Percentiles rank a stretch among this genome's conserved stretches.
Conservation (phyloP, 2,329 filamentous ascomycete genomes). For the Venturia pyrina region DNA sequence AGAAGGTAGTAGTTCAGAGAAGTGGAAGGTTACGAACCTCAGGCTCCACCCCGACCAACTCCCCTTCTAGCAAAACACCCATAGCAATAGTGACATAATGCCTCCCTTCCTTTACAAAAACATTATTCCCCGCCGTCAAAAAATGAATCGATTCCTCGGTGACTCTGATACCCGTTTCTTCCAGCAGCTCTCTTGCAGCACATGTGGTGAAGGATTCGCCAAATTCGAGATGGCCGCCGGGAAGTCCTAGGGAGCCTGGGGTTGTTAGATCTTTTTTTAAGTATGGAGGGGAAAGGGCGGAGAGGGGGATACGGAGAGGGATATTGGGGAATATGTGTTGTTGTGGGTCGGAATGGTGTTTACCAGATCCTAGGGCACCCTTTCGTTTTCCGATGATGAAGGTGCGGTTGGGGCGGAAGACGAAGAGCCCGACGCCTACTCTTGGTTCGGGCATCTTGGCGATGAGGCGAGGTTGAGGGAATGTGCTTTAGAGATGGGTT, state of each 20-base stretch:
- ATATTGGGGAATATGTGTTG: no score
- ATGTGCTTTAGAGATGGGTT: not conserved
- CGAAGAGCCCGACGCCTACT: slow-evolving; percentile 36
- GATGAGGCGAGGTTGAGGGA: not conserved
- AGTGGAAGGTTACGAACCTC: slow-evolving; percentile 34
- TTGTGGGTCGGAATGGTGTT: not conserved
- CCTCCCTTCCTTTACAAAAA: slow-evolving; percentile 49
- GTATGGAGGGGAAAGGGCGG: not conserved
- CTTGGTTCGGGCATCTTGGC: slow-evolving; percentile 1
- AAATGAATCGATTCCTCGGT: not conserved
- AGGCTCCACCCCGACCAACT: slow-evolving; percentile 30
- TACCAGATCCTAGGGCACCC: slow-evolving; percentile 38
- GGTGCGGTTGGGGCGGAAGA: slow-evolving; percentile 33
- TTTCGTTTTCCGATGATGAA: slow-evolving; percentile 39
- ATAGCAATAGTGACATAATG: slow-evolving; percentile 72
- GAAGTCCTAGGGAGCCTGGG: slow-evolving; percentile 54
- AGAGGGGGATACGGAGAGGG: no score
- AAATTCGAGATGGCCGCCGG: slow-evolving; percentile 66
- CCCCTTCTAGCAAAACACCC: slow-evolving; percentile 39
- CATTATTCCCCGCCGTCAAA: slow-evolving; percentile 39
- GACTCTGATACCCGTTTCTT: slow-evolving; percentile 54
- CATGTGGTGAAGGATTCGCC: slow-evolving; percentile 54
- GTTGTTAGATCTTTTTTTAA: not conserved
- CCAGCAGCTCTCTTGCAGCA: slow-evolving; percentile 55
- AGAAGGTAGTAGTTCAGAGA: no score